These are phyloP conservation scores for Aspergillus niger DNA, from an alignment of 2,329 filamentous ascomycete genomes.

Conservation along the genomic window DNA sequence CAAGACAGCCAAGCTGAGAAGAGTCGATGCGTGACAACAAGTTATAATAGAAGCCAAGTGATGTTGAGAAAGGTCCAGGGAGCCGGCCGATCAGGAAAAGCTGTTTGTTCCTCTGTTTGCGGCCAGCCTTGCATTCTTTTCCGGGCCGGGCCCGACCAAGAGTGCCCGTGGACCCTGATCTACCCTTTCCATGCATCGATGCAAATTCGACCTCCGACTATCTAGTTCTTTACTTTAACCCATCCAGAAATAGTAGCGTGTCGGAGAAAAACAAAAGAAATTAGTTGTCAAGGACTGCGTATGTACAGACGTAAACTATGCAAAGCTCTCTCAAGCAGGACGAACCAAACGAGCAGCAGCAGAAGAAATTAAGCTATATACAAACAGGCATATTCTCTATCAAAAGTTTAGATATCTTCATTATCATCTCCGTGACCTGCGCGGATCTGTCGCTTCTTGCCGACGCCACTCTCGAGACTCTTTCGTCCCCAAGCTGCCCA, in stretches of 20 bases:
- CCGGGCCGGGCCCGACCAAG: neutral
- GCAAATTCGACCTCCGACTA: neutral
- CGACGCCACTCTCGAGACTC: slow-evolving; percentile 84
- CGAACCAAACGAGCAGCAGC: neutral
- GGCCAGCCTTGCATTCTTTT: slow-evolving; percentile 1
- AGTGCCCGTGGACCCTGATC: neutral
- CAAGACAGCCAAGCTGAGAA: neutral
- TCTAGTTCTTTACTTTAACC: neutral
- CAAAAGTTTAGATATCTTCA: slow-evolving; percentile 7
- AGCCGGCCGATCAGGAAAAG: neutral
- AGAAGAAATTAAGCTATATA: slow-evolving; percentile 1
- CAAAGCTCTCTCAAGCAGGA: neutral
- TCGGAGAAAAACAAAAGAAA: neutral
- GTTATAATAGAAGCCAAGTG: neutral
- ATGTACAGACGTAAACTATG: neutral
- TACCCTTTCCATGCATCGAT: neutral
- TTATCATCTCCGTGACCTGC: slow-evolving; percentile 61
- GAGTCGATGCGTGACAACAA: neutral
- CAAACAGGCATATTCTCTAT: slow-evolving; percentile 1
- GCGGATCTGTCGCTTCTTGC: slow-evolving; percentile 78
- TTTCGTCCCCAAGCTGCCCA: slow-evolving; percentile 87
- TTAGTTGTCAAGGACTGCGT: neutral
- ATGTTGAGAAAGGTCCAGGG: neutral
- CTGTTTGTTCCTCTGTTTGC: slow-evolving; percentile 2
- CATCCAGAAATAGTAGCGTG: neutral